Evolutionary conservation across 2,329 filamentous ascomycete species (phyloP).

Genomic region (Fusarium anthophilum): DNA sequence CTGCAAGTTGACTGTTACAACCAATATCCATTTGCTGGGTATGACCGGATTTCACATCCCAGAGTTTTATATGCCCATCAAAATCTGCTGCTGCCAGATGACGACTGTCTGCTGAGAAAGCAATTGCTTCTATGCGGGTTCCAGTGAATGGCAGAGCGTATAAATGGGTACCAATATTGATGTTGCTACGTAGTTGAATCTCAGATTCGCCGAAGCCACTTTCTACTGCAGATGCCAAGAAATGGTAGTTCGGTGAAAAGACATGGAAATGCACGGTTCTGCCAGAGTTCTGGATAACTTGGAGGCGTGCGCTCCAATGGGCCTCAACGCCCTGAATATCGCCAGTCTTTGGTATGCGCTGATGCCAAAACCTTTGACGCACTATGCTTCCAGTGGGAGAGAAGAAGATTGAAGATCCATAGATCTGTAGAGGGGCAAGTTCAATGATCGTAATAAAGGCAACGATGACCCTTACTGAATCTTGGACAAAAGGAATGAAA

Average conservation of each 20-base stretch:
- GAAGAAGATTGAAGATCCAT: background rate
- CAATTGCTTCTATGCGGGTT: accelerated
- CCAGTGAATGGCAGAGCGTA: background rate
- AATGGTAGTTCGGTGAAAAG: accelerated
- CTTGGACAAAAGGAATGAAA: background rate
- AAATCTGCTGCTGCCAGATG: background rate
- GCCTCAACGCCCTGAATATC: accelerated
- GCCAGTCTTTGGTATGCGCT: background rate
- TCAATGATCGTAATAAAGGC: background rate
- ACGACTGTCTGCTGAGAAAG: background rate
- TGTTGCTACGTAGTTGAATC: background rate
- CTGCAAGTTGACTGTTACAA: accelerated
- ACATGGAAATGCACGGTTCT: accelerated
- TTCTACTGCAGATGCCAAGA: background rate
- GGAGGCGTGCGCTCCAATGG: background rate
- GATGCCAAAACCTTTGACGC: background rate
- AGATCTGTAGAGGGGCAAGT: background rate
- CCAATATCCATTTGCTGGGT: background rate
- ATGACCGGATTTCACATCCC: background rate
- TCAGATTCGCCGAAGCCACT: accelerated
- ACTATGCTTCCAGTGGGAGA: background rate
- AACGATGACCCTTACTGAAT: background rate
- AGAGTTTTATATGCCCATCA: background rate
- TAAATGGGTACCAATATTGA: background rate
- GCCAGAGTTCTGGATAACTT: background rate